Base-by-base conservation (phyloP, 2,329 filamentous ascomycete genomes). In the Epichloe baconii region DNA sequence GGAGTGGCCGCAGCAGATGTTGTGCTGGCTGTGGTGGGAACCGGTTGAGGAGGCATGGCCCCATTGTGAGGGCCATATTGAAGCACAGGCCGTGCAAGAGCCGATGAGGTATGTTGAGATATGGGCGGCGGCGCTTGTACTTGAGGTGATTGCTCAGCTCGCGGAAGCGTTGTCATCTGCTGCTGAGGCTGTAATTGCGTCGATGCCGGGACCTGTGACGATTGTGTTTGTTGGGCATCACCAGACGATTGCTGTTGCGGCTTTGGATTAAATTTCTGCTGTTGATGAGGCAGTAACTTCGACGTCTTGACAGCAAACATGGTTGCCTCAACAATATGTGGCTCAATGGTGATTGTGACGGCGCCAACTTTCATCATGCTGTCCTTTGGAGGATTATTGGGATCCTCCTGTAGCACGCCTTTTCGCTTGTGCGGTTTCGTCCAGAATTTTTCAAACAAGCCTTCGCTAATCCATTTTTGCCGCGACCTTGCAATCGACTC, bases 371-470 rank as follows among this genome's bases (percentile, higher is more conserved):
- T 86, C 56, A 76, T 72, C 81, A 88, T 87, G 55, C 76, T 81
- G 44, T 88, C 78, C 65, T 85, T 82, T 55, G 82, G 69, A 2
- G 82, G 83, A 59, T 86, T 86, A 57, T 81, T 80, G 5, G 77
- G 72, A 48, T 82, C 78, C 58, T 83, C 82, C 50, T 77, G 75
- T 23, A 80, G 65, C 3, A 78, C 76, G 43, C 82, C 80, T 64
- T 84, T 86, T 55, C 78, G 78, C 67, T 84, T 85, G 52, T 68
- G 65, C 3, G 85, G 83, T 62, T 88, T 88, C 8, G 81, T 78
- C 85, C 85, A 89, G 65, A 85, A 88, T 60, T 81, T 85, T 58
- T 88, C 82, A 58, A 89, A 87, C 46, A 88, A 75, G 34, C 83
- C 83, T 57, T 85, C 80, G 61, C 72, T 77, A 23, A 85, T 76